phyloP scores from a whole-genome alignment of 2,329 filamentous ascomycete species.

The Chrysosphaeria jannelii region DNA sequence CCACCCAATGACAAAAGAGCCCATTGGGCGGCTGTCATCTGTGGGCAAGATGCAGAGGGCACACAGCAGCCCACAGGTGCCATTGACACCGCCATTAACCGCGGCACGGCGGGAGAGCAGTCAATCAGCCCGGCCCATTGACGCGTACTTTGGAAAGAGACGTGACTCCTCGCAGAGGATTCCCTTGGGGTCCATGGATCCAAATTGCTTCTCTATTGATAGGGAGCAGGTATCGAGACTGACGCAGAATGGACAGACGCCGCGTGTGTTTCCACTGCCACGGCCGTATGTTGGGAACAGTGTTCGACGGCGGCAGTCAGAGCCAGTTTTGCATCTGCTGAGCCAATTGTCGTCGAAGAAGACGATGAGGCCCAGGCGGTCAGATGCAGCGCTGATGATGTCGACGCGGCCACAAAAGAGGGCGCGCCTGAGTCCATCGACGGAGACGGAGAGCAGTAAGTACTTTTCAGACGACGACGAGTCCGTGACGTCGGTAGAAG shows the following conservation, averaged over 20 bases:
- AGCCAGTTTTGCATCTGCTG: conserved; percentile 18
- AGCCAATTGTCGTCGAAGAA: too few species aligned
- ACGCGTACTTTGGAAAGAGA: conserved; percentile 22
- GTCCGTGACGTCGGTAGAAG: too few species aligned
- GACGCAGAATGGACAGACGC: conserved; percentile 17
- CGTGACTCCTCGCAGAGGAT: conserved; percentile 12
- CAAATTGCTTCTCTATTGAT: conserved; percentile 26
- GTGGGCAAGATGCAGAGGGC: conserved; percentile 11
- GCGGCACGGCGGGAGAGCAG: conserved; percentile 10
- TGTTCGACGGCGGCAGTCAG: conserved; percentile 18
- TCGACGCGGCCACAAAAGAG: too few species aligned
- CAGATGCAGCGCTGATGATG: too few species aligned
- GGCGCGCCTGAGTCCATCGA: too few species aligned
- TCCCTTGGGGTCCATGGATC: conserved; percentile 30
- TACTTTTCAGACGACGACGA: too few species aligned
- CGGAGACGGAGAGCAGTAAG: too few species aligned
- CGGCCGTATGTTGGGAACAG: conserved; percentile 21
- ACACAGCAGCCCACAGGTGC: conserved; percentile 8
- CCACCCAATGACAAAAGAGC: conserved; percentile 65
- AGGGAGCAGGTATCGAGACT: conserved; percentile 16
- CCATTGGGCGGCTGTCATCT: conserved; percentile 14
- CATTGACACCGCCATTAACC: background rate
- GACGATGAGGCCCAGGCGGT: too few species aligned
- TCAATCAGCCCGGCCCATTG: conserved; percentile 23
- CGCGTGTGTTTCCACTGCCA: conserved; percentile 26